Evolutionary conservation across 352 stramenopile species (phyloP).

Genomic region (Blastocystis sp.): DNA sequence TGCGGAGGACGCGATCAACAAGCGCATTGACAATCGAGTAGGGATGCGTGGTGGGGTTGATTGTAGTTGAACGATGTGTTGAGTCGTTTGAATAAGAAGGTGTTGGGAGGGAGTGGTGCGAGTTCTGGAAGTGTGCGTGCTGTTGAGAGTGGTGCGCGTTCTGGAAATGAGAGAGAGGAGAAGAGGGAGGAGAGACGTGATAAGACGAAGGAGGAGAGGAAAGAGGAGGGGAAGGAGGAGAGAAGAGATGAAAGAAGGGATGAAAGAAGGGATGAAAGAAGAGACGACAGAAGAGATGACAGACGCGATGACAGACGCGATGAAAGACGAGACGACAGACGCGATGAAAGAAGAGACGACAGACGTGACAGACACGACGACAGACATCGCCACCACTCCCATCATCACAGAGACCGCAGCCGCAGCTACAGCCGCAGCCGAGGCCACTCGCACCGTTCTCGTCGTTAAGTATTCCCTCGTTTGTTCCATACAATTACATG

Average conservation of each 20-base stretch:
- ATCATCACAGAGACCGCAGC: neutral
- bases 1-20: conserved; percentile 45
- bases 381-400: neutral
- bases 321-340: neutral
- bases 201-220: neutral
- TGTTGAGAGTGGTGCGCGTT: neutral
- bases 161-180: neutral
- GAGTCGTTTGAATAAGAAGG: conserved; percentile 47
- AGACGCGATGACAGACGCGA: conserved; percentile 17
- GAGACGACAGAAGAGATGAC: neutral
- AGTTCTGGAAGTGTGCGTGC: neutral
- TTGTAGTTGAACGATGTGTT: conserved; percentile 32
- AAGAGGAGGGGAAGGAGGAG: neutral
- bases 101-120: no score
- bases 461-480: neutral
- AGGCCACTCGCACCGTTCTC: neutral
- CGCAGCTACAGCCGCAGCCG: neutral
- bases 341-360: conserved; percentile 17
- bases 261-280: neutral
- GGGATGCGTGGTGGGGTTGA: neutral
- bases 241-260: neutral
- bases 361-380: conserved; percentile 6
- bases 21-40: conserved; percentile 55
- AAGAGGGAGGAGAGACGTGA: neutral
- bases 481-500: conserved; percentile 46